phyloP scores from a whole-genome alignment of 169 alveolate species.

The Plasmodium falciparum region DNA sequence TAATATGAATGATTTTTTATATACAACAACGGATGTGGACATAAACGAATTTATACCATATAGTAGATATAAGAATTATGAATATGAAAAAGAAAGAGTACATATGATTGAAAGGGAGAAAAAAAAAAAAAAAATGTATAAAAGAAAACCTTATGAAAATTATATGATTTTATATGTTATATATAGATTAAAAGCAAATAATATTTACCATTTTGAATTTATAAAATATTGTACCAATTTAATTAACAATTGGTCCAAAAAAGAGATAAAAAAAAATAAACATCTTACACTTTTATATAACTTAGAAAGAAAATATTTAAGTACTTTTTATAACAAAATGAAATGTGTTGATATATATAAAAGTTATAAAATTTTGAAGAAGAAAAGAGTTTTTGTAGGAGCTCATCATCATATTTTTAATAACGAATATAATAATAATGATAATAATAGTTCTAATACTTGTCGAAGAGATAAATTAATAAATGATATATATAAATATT shows the following conservation, averaged over 20 bases:
- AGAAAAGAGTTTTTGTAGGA: conserved; percentile 7
- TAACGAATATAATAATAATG: too few relatives aligned
- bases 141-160: conserved; percentile 7
- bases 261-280: conserved; percentile 9
- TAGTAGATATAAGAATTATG: too few relatives aligned
- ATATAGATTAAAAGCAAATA: background rate
- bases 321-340: conserved; percentile 2
- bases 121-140: background rate
- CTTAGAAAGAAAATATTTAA: background rate
- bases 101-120: background rate
- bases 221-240: conserved; percentile 41
- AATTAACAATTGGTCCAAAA: background rate
- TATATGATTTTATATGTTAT: conserved; percentile 17
- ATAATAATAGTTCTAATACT: too few relatives aligned
- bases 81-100: background rate
- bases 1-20: too few relatives aligned
- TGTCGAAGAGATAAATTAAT: too few relatives aligned
- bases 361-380: conserved; percentile 14
- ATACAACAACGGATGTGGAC: too few relatives aligned
- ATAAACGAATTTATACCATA: too few relatives aligned
- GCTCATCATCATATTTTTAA: too few relatives aligned
- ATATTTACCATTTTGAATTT: conserved; percentile 1
- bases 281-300: background rate
- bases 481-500: too few relatives aligned
- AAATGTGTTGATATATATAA: conserved; percentile 1